These are phyloP conservation scores for Linnemannia schmuckeri DNA, from an alignment of 192 early-diverging fungal genomes.

Conservation along the genomic window DNA sequence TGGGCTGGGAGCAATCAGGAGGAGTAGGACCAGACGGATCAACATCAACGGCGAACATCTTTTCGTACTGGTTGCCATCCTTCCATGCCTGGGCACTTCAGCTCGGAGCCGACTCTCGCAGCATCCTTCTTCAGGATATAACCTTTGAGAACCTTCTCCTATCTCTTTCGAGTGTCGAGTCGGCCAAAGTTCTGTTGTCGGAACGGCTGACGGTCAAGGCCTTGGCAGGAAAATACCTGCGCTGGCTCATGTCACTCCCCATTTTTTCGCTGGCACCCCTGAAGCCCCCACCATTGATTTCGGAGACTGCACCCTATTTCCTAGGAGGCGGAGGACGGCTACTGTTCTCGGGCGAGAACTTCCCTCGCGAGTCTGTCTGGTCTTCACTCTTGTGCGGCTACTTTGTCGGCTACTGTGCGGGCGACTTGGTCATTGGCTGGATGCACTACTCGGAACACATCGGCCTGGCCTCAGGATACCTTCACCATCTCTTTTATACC, in stretches of 20 bases:
- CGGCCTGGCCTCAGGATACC: slow-evolving; percentile 17
- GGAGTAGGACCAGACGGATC: not conserved
- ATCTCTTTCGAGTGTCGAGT: not conserved
- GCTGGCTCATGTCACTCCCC: slow-evolving; percentile 31
- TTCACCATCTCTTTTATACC: slow-evolving; percentile 26
- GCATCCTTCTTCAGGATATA: not conserved
- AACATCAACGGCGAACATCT: slow-evolving; percentile 8
- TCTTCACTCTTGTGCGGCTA: slow-evolving; percentile 14
- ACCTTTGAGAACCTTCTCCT: not conserved
- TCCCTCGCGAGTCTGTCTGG: slow-evolving; percentile 14
- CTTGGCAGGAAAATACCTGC: slow-evolving; percentile 15
- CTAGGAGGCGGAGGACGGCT: slow-evolving; percentile 44
- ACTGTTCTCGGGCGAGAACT: slow-evolving; percentile 27
- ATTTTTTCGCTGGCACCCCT: slow-evolving; percentile 44
- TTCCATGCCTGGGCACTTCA: slow-evolving; percentile 29
- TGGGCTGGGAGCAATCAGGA: slow-evolving; percentile 24
- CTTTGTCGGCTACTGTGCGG: slow-evolving; percentile 27
- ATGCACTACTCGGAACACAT: slow-evolving; percentile 19
- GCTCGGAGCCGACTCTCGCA: not conserved
- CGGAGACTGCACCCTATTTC: slow-evolving; percentile 22
- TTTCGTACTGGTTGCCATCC: slow-evolving; percentile 27
- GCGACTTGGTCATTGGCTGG: slow-evolving; percentile 14
- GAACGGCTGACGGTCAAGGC: not conserved
- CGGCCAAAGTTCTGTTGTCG: not conserved
- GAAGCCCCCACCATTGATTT: slow-evolving; percentile 1